Base-by-base conservation (phyloP, 345 rosid genomes). In the Noccaea caerulescens region DNA sequence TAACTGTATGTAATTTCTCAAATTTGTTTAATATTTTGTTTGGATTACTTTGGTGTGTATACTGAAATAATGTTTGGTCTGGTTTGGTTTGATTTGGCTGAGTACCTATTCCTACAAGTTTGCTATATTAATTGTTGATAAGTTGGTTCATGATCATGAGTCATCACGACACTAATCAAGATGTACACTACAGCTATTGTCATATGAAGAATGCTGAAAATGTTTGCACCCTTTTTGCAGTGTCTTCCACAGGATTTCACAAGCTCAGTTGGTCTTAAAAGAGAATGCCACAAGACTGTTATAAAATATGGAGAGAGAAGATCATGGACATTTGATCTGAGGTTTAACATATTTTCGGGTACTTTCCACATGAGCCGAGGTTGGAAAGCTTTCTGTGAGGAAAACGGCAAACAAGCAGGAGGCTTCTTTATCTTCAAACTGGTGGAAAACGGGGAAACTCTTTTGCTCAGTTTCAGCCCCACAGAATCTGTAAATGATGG, bases 191-290 rank as follows among this genome's bases (percentile, higher is more conserved):
- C 9, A 62, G 3, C 5, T 27, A 27, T 44, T 44, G 11, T 65
- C 12, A 27, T 20, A 20, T 43, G 20, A 43, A 1, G 44, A 36
- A 14, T 63, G 12, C 3, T 66, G 52, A 53, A 53, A 53, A 39
- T 55, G 42, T 18, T 11, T 66, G 42, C 54, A 30, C 33, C n/a
- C 18, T 23, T 34, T 47, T 44, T 55, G 72, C 63, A 55, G 72
- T 10, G n/a, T 39, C 30, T 67, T 54, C 71, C 41, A 30, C 3
- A 27, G 4, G 30, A 0, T 27, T 27, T 27, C 30, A 27, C 30
- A 27, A 27, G 30, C 30, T 27, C 30, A 27, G 4, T 27, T 27
- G 30, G 30, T 27, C 30, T 27, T 27, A 27, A 27, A 2, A 27
- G 30, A 27, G 30, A 27, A 27, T 27, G 30, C 30, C 30, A 3